Evolutionary conservation across 306 rosid genomes (phyloP).

Genomic region (Psophocarpus tetragonolobus): DNA sequence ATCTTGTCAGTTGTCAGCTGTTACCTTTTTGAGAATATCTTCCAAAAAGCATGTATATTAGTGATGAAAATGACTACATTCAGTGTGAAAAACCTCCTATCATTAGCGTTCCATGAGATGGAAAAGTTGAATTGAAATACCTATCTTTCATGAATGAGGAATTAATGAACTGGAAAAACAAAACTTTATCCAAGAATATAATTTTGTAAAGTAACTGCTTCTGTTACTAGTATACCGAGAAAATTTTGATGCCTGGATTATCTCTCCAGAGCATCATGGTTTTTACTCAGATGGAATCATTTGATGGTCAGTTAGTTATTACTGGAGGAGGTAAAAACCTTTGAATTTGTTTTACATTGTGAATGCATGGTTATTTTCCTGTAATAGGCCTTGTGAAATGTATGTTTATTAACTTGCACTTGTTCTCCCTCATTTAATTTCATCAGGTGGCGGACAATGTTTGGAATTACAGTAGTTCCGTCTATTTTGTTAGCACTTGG

Average conservation of each 20-base stretch:
- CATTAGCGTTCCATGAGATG: background rate
- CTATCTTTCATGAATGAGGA: background rate
- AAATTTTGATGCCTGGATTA: background rate
- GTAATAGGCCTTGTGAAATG: background rate
- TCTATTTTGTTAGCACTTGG: conserved; percentile 78
- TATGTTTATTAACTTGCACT: background rate
- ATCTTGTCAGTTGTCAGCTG: background rate
- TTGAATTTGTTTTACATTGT: conserved; percentile 2
- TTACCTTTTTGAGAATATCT: conserved; percentile 16
- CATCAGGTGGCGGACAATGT: conserved; percentile 94
- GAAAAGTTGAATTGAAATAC: background rate
- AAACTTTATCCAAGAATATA: background rate
- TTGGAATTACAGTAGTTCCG: conserved; percentile 76
- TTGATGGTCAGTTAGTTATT: conserved; percentile 1
- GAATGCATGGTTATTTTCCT: background rate
- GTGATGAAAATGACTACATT: background rate
- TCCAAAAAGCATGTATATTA: background rate
- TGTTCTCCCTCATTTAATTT: conserved; percentile 18
- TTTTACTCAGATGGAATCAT: background rate
- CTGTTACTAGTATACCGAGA: background rate
- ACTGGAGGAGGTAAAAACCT: background rate
- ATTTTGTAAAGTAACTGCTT: background rate
- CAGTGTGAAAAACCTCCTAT: background rate
- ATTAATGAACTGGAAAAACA: background rate
- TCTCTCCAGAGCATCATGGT: background rate